Conservation (phyloP, 176 grass and related monocot genomes). For the Neostapfia colusana region DNA sequence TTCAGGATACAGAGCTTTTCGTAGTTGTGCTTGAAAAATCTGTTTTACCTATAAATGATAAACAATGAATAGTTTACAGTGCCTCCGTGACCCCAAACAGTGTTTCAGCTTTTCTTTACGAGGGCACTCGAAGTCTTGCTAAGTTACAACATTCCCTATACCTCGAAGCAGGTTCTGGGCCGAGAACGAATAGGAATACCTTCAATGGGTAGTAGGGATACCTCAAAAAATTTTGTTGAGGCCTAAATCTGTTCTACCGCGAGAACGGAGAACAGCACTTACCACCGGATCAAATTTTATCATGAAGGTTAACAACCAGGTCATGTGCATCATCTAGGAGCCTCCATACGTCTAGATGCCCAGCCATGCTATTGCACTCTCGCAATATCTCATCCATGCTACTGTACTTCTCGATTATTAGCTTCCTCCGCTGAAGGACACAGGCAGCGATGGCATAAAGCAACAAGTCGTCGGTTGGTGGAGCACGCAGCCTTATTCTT, state of each 20-base stretch:
- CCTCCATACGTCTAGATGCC: conserved; percentile 92
- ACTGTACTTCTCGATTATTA: conserved; percentile 95
- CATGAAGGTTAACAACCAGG: conserved; percentile 83
- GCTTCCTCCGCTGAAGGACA: conserved; percentile 85
- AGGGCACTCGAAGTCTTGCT: conserved; percentile 34
- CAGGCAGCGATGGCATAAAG: conserved; percentile 92
- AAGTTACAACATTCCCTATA: conserved; percentile 53
- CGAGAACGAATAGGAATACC: background rate
- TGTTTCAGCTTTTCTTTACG: conserved; percentile 27
- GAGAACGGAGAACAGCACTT: conserved; percentile 16
- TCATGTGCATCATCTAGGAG: conserved; percentile 90
- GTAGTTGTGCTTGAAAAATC: conserved; percentile 29
- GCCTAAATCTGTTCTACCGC: background rate
- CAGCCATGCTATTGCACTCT: conserved; percentile 90
- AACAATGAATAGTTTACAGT: conserved; percentile 48
- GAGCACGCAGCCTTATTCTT: conserved; percentile 73
- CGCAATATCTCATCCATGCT: conserved; percentile 94
- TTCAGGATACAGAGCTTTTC: too few species aligned
- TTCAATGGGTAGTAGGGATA: conserved; percentile 8
- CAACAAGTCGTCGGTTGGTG: conserved; percentile 79
- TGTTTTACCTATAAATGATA: conserved; percentile 45
- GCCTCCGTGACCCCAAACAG: conserved; percentile 20
- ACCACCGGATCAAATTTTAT: conserved; percentile 73
- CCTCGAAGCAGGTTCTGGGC: conserved; percentile 38
- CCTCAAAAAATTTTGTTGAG: conserved; percentile 6